Evolutionary conservation across 2,329 filamentous ascomycete genomes (phyloP).

Genomic region (Curvularia eragrostidis): DNA sequence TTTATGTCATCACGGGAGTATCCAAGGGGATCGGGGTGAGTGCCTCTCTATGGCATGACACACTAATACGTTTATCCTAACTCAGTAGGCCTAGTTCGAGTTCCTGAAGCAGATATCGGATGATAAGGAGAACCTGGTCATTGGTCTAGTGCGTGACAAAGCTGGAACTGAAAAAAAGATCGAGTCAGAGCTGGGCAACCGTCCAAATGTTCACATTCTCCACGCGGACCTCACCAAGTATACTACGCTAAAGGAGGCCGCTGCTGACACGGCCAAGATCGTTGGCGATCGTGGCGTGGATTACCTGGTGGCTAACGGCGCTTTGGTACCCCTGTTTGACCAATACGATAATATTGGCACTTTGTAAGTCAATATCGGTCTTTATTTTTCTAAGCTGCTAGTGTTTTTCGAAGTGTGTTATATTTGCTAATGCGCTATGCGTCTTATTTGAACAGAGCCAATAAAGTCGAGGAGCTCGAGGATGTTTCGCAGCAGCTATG

Average conservation of each 20-base stretch:
- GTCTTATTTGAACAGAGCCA: conserved; percentile 1
- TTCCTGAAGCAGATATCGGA: conserved; percentile 41
- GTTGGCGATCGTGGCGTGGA: conserved; percentile 49
- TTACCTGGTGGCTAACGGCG: conserved; percentile 53
- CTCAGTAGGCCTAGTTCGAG: conserved; percentile 28
- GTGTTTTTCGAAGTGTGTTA: not conserved
- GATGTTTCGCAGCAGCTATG: conserved; percentile 14
- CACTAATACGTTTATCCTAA: not conserved
- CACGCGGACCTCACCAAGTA: conserved; percentile 46
- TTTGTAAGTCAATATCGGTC: conserved; percentile 4
- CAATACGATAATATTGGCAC: conserved; percentile 20
- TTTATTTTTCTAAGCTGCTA: not conserved
- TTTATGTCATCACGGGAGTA: conserved; percentile 43
- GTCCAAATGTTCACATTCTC: conserved; percentile 50
- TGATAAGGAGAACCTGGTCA: conserved; percentile 38
- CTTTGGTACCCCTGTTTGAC: conserved; percentile 25
- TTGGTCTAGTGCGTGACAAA: conserved; percentile 45
- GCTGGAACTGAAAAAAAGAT: conserved; percentile 14
- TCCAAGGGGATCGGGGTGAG: conserved; percentile 43
- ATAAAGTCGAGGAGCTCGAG: conserved; percentile 19
- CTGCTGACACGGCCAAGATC: conserved; percentile 46
- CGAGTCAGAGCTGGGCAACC: conserved; percentile 6
- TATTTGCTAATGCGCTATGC: not conserved
- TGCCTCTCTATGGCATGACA: not conserved
- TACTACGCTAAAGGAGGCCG: conserved; percentile 39